Evolutionary conservation across 2,329 filamentous ascomycete genomes (phyloP), one percentile per base, ranked within the genome.

Genomic region (Penicillium sp.): DNA sequence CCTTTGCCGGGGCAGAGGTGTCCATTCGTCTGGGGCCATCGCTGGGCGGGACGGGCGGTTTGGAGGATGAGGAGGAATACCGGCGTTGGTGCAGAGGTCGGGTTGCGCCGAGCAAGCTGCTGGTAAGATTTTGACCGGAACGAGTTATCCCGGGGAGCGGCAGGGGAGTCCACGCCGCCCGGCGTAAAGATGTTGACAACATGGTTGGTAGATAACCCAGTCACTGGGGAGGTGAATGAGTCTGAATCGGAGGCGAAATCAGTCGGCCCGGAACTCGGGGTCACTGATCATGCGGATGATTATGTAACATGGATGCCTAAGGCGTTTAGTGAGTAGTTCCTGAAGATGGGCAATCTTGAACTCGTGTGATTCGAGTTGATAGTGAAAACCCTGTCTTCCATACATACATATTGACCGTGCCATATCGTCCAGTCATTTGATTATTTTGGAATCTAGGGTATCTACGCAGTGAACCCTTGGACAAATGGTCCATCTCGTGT

Each of bases 61-160:
- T 79, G n/a, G 76, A 79, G 35, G 77, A 79, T 31, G 69, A 72
- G 52, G 76, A 79, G 41, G 77, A 79, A 67, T 78, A 77, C 54
- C 76, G 73, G 57, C 75, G 73, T 62, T 78, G 76, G 61, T 77
- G 76, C 54, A 70, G 60, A 64, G 67, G 65, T 45, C 69, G 69
- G 55, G 69, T 68, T 54, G 66, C 61, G 57, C 63, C 60, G 61
- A 70, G 58, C 61, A 72, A 58, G 50, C 65, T 63, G 58, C 64
- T 65, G 21, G 68, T 64, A 42, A 67, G 57, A 46, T 67, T 66
- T 57, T 73, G 67, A 60, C 65, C 58, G 13, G 68, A 58, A 41
- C 71, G 68, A 58, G 69, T 64, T 40, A 73, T 60, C 31, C 66
- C 68, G 39, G 74, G 63, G 32, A 74, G 65, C 38, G 72, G 67